Base-by-base conservation (phyloP, 176 grass and related monocot species). In the Phoenix roebelenii region DNA sequence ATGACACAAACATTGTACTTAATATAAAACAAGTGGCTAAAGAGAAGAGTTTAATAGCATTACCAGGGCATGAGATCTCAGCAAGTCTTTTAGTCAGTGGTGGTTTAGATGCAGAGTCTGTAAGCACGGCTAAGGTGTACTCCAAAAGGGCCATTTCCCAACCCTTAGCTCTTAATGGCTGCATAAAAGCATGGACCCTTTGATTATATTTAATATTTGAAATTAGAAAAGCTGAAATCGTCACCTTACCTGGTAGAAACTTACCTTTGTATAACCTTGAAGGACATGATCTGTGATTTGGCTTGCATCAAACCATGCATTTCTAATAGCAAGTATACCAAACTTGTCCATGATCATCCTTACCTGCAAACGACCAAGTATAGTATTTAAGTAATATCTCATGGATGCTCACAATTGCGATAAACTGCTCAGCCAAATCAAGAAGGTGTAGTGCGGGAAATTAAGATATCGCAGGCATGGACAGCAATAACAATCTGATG, bases 111-210 rank as follows among this genome's bases (percentile, higher is more conserved):
- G 52, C 26, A 67, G 90, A 76, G 78, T 92, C 81, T 70, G 61
- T 74, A 22, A 88, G 74, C 84, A 89, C 72, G 52, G 93, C 77
- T 88, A 88, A 72, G 56, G 78, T 83, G 77, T 79, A 78, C 63
- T 92, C 87, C 63, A 98, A 64, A 25, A 98, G 87, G 71, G 78
- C 93, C 35, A n/a, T 92, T 70, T 98, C 84, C 93, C 87, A 98
- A 64, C 72, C 81, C 72, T 70, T 98, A 24, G 66, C 81, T 60
- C 61, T 83, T 26, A 98, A 59, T n/a, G 93, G 88, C 93, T 98
- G 64, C 57, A 70, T 49, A 65, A 57, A 69, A 10, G 51, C 50
- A 63, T 18, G 17, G 25, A 7, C 30, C 56, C 18, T 18, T 44
- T 1, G 15, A 44, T 44, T 44, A 14, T 44, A 44, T 14, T 44